These are phyloP conservation scores for Pachyrhizus erosus DNA, from an alignment of 306 rosid genomes.

Conservation along the genomic window DNA sequence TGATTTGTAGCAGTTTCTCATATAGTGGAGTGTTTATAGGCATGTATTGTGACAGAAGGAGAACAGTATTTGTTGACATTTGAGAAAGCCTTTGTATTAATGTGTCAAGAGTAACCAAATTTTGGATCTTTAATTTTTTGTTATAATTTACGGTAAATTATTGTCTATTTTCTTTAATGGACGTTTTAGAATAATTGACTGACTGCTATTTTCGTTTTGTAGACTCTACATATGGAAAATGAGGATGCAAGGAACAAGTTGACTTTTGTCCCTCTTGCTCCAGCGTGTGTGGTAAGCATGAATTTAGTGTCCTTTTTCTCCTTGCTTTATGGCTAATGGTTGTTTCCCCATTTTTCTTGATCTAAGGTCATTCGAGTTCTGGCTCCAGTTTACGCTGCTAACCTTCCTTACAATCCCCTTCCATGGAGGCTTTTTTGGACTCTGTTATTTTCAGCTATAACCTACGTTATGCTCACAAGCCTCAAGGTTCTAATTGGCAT, in stretches of 20 bases:
- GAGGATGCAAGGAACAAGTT: slow-evolving; percentile 72
- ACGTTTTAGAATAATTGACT: slow-evolving; percentile 35
- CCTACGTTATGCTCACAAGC: slow-evolving; percentile 84
- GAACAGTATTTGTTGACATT: neutral
- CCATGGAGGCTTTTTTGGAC: slow-evolving; percentile 72
- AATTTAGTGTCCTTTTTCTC: neutral
- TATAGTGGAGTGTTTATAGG: neutral
- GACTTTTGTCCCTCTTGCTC: slow-evolving; percentile 90
- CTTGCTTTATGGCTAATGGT: slow-evolving; percentile 22
- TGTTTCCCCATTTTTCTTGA: neutral
- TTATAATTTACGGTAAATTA: neutral
- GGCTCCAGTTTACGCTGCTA: slow-evolving; percentile 84
- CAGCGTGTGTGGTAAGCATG: slow-evolving; percentile 90
- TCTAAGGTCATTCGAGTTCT: slow-evolving; percentile 83
- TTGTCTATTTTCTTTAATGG: slow-evolving; percentile 2
- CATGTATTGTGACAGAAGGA: neutral
- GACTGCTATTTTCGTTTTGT: slow-evolving; percentile 34
- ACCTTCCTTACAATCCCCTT: slow-evolving; percentile 68
- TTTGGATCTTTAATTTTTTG: neutral
- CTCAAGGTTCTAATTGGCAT: slow-evolving; percentile 81
- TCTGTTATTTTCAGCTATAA: slow-evolving; percentile 59
- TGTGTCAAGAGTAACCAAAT: neutral
- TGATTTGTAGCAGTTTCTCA: neutral
- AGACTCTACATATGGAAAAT: slow-evolving; percentile 73
- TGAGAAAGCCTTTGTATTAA: neutral